Percentiles rank a stretch among this genome's conserved stretches.
Conservation (phyloP, 345 rosid species). For the Noccaea bulbosa region DNA sequence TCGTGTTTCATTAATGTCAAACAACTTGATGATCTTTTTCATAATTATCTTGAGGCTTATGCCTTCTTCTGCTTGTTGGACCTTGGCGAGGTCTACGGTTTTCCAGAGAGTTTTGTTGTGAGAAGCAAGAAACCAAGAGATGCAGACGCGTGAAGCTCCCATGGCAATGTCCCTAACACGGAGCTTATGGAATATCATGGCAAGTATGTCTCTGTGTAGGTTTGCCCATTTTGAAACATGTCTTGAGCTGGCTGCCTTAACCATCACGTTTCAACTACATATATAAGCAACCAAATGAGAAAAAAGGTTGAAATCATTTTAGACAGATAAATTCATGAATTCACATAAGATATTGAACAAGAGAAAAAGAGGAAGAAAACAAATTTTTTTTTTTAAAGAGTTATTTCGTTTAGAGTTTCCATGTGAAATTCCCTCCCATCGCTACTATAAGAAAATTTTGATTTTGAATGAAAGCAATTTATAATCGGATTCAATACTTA, state of each 20-base stretch:
- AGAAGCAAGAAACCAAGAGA: constrained; percentile 26
- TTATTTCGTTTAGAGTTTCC: too few relatives aligned
- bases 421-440: too few relatives aligned
- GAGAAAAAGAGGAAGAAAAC: too few relatives aligned
- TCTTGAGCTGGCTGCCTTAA: constrained; percentile 1
- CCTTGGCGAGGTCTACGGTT: neutral
- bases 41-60: neutral
- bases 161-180: neutral
- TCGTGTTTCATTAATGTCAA: neutral
- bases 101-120: constrained; percentile 20
- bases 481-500: too few relatives aligned
- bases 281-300: neutral
- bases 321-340: too few relatives aligned
- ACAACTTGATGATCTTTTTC: neutral
- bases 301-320: neutral
- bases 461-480: too few relatives aligned
- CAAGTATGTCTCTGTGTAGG: constrained; percentile 24
- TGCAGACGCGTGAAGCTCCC: constrained; percentile 26
- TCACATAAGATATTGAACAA: too few relatives aligned
- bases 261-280: constrained; percentile 5
- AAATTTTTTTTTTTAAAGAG: too few relatives aligned
- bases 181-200: neutral
- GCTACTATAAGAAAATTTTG: too few relatives aligned
- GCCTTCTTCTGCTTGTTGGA: neutral
- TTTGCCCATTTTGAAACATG: constrained; percentile 3